These are phyloP conservation scores for Diversispora epigaea DNA, from an alignment of 192 early-diverging fungal species.

Conservation along the genomic window DNA sequence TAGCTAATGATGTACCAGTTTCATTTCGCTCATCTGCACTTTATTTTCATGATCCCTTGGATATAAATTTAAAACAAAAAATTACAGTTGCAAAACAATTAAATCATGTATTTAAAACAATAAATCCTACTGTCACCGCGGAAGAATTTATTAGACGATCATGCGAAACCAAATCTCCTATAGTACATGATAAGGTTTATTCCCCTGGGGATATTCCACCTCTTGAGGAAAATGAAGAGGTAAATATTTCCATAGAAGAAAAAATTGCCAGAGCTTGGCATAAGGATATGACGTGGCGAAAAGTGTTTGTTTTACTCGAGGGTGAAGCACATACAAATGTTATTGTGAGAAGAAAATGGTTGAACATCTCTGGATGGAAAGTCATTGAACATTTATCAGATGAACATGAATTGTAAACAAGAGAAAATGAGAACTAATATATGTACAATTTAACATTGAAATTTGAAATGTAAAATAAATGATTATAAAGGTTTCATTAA, in stretches of 20 bases:
- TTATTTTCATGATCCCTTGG: conserved; percentile 35
- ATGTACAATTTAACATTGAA: no score
- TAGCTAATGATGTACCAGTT: conserved; percentile 50
- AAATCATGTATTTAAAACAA: conserved; percentile 20
- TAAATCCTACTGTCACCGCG: conserved; percentile 31
- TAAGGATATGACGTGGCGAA: conserved; percentile 46
- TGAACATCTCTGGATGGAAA: conserved; percentile 45
- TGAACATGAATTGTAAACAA: conserved; percentile 38
- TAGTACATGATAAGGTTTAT: conserved; percentile 36
- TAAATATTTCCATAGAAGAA: conserved; percentile 17
- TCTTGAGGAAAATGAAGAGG: not conserved
- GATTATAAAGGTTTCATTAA: no score
- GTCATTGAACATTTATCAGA: conserved; percentile 41
- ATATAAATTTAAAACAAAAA: conserved; percentile 29
- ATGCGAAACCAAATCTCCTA: conserved; percentile 31
- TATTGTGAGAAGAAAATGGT: conserved; percentile 48
- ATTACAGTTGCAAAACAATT: conserved; percentile 21
- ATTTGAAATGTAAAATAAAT: no score
- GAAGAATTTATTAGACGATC: conserved; percentile 31
- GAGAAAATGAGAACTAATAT: not conserved
- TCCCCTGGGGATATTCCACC: not conserved
- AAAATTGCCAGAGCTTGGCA: conserved; percentile 42
- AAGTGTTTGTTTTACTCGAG: conserved; percentile 45
- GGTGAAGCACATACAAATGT: conserved; percentile 48
- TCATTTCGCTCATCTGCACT: conserved; percentile 37